These are phyloP conservation scores for Calocera cornea DNA, from an alignment of 768 basidiomycete species.

Conservation along the genomic window DNA sequence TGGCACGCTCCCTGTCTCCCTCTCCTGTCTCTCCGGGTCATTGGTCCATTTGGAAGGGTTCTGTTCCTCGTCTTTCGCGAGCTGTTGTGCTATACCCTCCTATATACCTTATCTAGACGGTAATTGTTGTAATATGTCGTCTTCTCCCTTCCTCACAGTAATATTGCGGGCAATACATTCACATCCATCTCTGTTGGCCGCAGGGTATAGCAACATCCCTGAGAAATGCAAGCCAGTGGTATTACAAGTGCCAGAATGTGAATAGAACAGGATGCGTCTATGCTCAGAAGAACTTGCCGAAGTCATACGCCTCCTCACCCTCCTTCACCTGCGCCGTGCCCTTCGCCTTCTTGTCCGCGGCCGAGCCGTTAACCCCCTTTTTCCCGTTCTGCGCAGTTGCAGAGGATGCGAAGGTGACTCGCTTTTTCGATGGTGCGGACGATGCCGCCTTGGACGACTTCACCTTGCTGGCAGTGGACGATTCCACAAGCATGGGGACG, in stretches of 20 bases:
- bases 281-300: constrained; percentile 40
- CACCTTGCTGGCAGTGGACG: too few species aligned
- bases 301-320: constrained; percentile 39
- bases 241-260: neutral
- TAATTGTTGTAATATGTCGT: neutral
- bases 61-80: neutral
- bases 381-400: constrained; percentile 8
- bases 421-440: constrained; percentile 16
- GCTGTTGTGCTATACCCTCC: neutral
- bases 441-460: too few species aligned
- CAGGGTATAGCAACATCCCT: too few species aligned
- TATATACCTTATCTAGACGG: constrained; percentile 1
- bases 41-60: too few species aligned
- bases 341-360: constrained; percentile 17
- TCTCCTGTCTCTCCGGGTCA: neutral
- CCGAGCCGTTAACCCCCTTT: constrained; percentile 30
- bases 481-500: constrained; percentile 23
- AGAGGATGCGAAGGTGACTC: neutral
- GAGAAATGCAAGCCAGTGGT: neutral
- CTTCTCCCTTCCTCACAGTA: neutral
- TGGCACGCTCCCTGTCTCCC: neutral
- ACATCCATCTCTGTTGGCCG: constrained; percentile 8
- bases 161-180: constrained; percentile 5
- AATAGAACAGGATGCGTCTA: neutral
- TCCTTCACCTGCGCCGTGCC: constrained; percentile 7